Conservation (phyloP, 495 filamentous ascomycete genomes). For the Paragyromitra xinjiangensis region DNA sequence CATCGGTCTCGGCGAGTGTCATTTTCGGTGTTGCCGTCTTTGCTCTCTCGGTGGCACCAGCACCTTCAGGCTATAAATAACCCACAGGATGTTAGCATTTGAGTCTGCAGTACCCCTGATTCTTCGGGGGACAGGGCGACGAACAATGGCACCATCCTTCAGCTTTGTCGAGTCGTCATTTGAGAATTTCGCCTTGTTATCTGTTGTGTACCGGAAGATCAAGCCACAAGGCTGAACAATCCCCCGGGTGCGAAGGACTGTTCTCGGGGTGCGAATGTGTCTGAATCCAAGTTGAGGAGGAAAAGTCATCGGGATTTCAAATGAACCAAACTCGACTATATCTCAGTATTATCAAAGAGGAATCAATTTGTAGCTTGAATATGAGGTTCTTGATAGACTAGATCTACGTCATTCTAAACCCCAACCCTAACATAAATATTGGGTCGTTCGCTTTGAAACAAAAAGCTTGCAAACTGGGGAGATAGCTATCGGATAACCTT, state of each 20-base stretch:
- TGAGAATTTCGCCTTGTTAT: background rate
- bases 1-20: conserved; percentile 66
- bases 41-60: background rate
- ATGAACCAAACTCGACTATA: background rate
- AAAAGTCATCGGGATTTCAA: background rate
- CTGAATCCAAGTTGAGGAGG: background rate
- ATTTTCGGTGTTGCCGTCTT: background rate
- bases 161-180: background rate
- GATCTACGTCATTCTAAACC: background rate
- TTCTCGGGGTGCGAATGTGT: background rate
- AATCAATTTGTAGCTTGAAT: background rate
- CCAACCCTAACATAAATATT: background rate
- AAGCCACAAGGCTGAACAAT: background rate
- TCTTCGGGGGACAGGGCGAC: background rate
- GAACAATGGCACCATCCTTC: background rate
- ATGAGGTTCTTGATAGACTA: background rate
- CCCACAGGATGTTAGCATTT: background rate
- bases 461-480: too few species aligned
- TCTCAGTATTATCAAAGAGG: background rate
- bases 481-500: too few species aligned
- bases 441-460: background rate
- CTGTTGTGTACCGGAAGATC: background rate
- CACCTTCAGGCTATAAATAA: background rate
- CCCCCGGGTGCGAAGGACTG: background rate
- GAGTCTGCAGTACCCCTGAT: background rate